Evolutionary conservation across 306 rosid genomes (phyloP).

Genomic region (Sophora flavescens): DNA sequence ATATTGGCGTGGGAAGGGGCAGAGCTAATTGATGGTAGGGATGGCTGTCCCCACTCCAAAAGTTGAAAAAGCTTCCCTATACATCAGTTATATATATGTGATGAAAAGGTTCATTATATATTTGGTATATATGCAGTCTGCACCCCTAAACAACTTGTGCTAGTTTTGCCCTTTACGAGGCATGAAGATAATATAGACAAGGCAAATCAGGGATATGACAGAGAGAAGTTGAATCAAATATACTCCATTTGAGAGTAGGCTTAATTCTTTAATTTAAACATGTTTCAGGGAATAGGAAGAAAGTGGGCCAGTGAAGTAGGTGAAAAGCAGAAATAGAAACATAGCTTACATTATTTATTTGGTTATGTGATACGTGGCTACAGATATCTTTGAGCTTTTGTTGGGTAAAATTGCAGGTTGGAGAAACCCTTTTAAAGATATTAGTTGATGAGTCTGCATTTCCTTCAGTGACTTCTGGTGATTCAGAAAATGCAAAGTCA

Average conservation of each 20-base stretch:
- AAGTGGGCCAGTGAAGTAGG: neutral
- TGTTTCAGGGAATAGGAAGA: constrained; percentile 26
- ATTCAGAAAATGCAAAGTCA: constrained; percentile 53
- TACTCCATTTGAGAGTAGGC: neutral
- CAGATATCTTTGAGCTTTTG: constrained; percentile 37
- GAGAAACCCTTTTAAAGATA: constrained; percentile 83
- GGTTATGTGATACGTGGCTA: neutral
- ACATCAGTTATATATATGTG: neutral
- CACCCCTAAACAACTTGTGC: neutral
- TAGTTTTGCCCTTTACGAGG: neutral
- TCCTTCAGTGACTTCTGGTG: constrained; percentile 42
- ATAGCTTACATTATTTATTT: constrained; percentile 20
- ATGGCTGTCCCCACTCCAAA: neutral
- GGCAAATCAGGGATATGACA: constrained; percentile 5
- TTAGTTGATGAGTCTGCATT: constrained; percentile 53
- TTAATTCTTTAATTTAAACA: neutral
- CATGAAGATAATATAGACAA: constrained; percentile 6
- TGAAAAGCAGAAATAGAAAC: constrained; percentile 1
- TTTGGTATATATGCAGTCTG: neutral
- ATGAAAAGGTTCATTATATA: neutral
- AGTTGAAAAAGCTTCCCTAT: neutral
- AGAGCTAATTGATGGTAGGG: neutral
- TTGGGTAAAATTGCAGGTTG: constrained; percentile 71
- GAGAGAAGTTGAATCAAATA: constrained; percentile 2
- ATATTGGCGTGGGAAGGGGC: neutral